Percentiles rank a stretch among this genome's conserved stretches.
These are phyloP conservation scores for Musa balbisiana DNA, from an alignment of 202 grass and related monocot species.

Conservation along the genomic window DNA sequence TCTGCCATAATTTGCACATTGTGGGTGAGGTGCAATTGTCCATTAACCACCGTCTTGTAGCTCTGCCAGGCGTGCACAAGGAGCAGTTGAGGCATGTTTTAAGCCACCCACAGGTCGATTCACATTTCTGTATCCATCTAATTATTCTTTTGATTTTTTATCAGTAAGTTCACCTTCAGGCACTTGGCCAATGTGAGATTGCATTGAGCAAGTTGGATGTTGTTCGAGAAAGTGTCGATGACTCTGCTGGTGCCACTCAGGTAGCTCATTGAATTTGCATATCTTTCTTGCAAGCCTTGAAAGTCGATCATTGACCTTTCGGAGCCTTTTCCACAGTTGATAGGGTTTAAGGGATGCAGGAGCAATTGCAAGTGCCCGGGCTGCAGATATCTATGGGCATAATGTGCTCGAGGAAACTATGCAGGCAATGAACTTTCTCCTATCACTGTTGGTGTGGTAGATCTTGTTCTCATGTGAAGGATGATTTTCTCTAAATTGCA, in stretches of 20 bases:
- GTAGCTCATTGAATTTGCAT: slow-evolving; percentile 24
- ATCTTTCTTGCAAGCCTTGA: neutral
- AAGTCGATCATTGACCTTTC: neutral
- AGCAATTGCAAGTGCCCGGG: slow-evolving; percentile 42
- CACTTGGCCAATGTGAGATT: slow-evolving; percentile 46
- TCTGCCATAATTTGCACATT: slow-evolving; percentile 43
- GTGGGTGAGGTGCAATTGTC: slow-evolving; percentile 46
- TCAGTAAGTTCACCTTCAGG: slow-evolving; percentile 20
- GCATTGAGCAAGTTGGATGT: slow-evolving; percentile 33
- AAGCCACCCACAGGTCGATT: slow-evolving; percentile 42
- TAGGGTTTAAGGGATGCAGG: slow-evolving; percentile 41
- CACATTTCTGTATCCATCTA: neutral
- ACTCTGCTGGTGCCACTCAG: slow-evolving; percentile 41
- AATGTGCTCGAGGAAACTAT: slow-evolving; percentile 39
- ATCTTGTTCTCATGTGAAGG: neutral
- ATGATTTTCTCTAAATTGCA: too few relatives aligned
- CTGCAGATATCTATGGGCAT: slow-evolving; percentile 38
- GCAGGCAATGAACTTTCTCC: slow-evolving; percentile 29
- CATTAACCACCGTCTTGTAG: slow-evolving; percentile 44
- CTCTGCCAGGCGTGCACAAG: slow-evolving; percentile 35
- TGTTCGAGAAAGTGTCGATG: slow-evolving; percentile 35
- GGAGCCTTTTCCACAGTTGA: slow-evolving; percentile 27
- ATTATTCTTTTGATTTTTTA: neutral
- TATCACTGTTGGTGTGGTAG: neutral
- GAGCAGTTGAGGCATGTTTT: slow-evolving; percentile 36